Evolutionary conservation across 2,329 filamentous ascomycete genomes (phyloP), one percentile per base, ranked within the genome.

Genomic region (Stagonosporopsis vannaccii): DNA sequence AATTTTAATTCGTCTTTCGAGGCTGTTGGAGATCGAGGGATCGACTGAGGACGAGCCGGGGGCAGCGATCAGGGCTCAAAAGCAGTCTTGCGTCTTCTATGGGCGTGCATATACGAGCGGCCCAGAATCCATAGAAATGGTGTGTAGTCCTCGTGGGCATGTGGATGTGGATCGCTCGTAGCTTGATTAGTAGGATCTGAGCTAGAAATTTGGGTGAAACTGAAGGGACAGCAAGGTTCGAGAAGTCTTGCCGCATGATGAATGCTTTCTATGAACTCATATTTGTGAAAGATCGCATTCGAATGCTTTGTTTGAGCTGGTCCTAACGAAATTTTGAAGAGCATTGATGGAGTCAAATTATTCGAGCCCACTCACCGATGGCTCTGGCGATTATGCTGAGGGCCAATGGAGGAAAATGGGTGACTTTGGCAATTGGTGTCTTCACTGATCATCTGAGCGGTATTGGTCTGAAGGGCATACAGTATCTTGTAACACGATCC

Each of bases 121-220:
- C 13, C 23, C 30, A 46, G 36, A 42, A 32, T 19, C 22, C 12
- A 4, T 3, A 23, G 32, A 50, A 11, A 30, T 47, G 47, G 47
- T 47, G 47, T 47, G 37, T 4, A 15, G 37, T 30, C 23, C 30
- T 47, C 53, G 36, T 56, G 47, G 53, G 19, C 19, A 37, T 46
- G 20, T 30, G 13, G 4, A 11, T 6, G 11, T 22, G 20, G 32
- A 51, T 43, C 25, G 25, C 37, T 42, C 42, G 13, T 51, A 15
- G 25, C 48, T 47, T 51, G 43, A 47, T 15, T 25, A n/a, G 30
- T 56, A 23, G 39, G 30, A 15, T 19, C 13, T n/a, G 36, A 17
- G n/a, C 13, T 17, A 23, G 12, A 35, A 22, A 15, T 23, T 11
- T 19, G 23, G 12, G 6, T n/a, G 22, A 17, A 8, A 11, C 6